Evolutionary conservation across 306 rosid species (phyloP).

Genomic region (Purshia tridentata): DNA sequence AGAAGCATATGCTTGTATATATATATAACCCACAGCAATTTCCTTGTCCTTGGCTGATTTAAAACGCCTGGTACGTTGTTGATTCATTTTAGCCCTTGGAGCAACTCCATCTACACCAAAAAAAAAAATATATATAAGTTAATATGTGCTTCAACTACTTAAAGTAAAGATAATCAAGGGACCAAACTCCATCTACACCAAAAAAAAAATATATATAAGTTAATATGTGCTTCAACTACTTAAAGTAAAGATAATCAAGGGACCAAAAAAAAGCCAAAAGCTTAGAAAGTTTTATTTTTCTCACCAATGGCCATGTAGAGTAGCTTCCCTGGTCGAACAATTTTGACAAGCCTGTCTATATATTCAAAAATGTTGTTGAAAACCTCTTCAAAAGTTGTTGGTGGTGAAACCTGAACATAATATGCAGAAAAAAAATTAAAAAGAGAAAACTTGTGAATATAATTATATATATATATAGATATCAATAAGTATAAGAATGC

Average conservation of each 20-base stretch:
- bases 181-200: not conserved
- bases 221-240: too few species aligned
- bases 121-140: not conserved
- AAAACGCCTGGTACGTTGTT: conserved; percentile 50
- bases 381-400: conserved; percentile 43
- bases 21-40: conserved; percentile 21
- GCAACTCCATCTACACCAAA: conserved; percentile 54
- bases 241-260: not conserved
- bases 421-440: too few species aligned
- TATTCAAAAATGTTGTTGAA: conserved; percentile 38
- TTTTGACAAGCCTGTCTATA: conserved; percentile 46
- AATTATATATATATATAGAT: too few species aligned
- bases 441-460: too few species aligned
- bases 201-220: too few species aligned
- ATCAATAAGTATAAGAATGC: too few species aligned
- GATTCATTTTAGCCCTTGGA: conserved; percentile 69
- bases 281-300: not conserved
- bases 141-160: not conserved
- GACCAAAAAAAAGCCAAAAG: too few species aligned
- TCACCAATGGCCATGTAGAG: conserved; percentile 27
- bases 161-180: too few species aligned
- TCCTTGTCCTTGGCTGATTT: conserved; percentile 33
- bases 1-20: not conserved
- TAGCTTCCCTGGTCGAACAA: conserved; percentile 22
- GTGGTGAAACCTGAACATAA: conserved; percentile 12